Base-by-base conservation (phyloP, 169 alveolate genomes). In the Plasmodium relictum region DNA sequence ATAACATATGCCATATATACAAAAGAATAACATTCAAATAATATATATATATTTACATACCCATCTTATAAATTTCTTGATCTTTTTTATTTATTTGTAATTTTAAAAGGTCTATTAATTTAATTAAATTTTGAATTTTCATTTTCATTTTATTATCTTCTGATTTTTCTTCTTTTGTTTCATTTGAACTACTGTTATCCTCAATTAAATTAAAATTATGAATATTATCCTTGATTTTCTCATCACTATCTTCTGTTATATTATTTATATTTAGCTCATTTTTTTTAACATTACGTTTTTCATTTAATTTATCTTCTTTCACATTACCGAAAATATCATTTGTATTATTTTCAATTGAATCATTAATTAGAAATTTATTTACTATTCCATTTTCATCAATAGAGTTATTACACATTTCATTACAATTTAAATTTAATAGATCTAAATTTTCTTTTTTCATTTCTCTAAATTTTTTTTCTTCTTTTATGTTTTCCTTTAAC, bases 61-160 rank as follows among this genome's bases (percentile, higher is more conserved):
- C 90, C 83, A 80, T 68, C 24, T 68, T 56, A 22, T 80, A 80
- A 20, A 80, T 66, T 45, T 65, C 83, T 45, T 80, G 90, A 18
- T 80, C 90, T 66, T 80, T 80, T 71, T 80, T 71, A 24, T 80
- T 80, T 80, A 80, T 80, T 72, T 80, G 90, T 4, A 20, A 80
- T 42, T 80, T 80, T 26, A 80, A 48, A 0, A 80, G 59, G 1
- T 59, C 83, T 68, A 80, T 68, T 4, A 80, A 37, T 31, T 80
- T 80, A 4, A 80, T 37, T 9, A 80, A 61, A 37, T 80, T 80
- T 31, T 80, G 52, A 8, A 80, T 45, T 44, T 80, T 80, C 24
- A 52, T 26, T 61, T 80, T 52, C 90, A 80, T 80, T 31, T 80
- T 65, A 3, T 59, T 22, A 6, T 24, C 73, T 9, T 80, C 73